Evolutionary conservation across 73 alveolate genomes (phyloP), one percentile per base, ranked within the genome.

Genomic region (Paraurostyla sp.): DNA sequence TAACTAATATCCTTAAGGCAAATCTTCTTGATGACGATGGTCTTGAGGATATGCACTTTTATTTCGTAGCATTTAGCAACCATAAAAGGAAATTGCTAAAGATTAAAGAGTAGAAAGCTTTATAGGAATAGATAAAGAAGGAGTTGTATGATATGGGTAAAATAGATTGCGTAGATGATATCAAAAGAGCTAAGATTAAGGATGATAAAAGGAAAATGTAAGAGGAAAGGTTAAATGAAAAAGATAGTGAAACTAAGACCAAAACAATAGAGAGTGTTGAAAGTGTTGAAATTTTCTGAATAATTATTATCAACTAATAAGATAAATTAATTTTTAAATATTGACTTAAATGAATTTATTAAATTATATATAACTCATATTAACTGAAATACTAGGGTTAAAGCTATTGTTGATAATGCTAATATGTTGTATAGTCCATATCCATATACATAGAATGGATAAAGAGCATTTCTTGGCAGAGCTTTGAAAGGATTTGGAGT

Each of bases 401-500:
- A n/a, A n/a, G n/a, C n/a, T n/a, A n/a, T n/a, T n/a, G n/a, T n/a
- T n/a, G n/a, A n/a, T n/a, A 46, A 15, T 13, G 57, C 57, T 15
- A 46, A 0, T 15, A 65, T 73, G 42, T 33, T 73, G 7, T 43
- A 73, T 43, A 43, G 7, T 6, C 59, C 58, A 35, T 43, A 54
- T 78, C 89, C 89, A 78, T 78, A 78, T 0, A 78, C 89, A 54
- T 78, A 78, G 62, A 78, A 78, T 0, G 89, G 89, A 54, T 78
- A 78, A 7, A 78, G 45, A 20, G 32, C 20, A 38, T 78, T 78
- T 52, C 89, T 78, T 29, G 89, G 89, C 6, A 78, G 62, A 0
- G 89, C 75, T 36, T 54, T 49, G n/a, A 78, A 35, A 16, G 78
- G 76, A 49, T 78, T 51, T 0, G 89, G 89, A 32, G 89, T 78